Conservation (phyloP, 2,329 filamentous ascomycete genomes). For the Fusarium tjaetaba region DNA sequence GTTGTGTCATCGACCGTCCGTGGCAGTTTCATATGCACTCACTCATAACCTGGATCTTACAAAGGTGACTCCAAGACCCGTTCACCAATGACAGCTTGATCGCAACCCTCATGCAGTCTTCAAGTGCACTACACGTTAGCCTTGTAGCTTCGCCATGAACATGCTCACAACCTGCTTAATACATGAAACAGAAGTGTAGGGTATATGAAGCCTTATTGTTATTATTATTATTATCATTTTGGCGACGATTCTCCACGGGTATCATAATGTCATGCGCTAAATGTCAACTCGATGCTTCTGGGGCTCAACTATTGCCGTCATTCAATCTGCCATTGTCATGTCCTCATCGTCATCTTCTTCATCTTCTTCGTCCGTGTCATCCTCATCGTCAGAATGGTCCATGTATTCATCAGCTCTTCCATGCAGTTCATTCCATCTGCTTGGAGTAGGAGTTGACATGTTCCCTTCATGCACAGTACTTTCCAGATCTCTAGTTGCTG, state of each 20-base stretch:
- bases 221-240: constrained; percentile 9
- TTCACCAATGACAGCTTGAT: constrained; percentile 23
- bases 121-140: background rate
- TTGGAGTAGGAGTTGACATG: constrained; percentile 50
- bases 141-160: constrained; percentile 8
- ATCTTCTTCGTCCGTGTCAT: constrained; percentile 43
- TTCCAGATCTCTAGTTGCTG: constrained; percentile 20
- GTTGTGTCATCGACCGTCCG: background rate
- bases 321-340: constrained; percentile 39
- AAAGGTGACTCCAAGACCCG: background rate
- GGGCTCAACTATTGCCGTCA: background rate
- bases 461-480: constrained; percentile 19
- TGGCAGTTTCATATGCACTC: background rate
- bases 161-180: background rate
- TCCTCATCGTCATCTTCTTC: constrained; percentile 45
- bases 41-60: background rate
- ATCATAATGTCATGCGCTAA: constrained; percentile 36
- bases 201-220: background rate
- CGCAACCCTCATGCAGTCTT: constrained; percentile 19
- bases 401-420: constrained; percentile 39
- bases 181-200: background rate
- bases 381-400: constrained; percentile 42
- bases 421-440: constrained; percentile 48
- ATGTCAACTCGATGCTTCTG: background rate
- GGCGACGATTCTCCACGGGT: constrained; percentile 33